Evolutionary conservation across 306 rosid species (phyloP), one percentile per base, ranked within the genome.

Genomic region (Arachis stenosperma): DNA sequence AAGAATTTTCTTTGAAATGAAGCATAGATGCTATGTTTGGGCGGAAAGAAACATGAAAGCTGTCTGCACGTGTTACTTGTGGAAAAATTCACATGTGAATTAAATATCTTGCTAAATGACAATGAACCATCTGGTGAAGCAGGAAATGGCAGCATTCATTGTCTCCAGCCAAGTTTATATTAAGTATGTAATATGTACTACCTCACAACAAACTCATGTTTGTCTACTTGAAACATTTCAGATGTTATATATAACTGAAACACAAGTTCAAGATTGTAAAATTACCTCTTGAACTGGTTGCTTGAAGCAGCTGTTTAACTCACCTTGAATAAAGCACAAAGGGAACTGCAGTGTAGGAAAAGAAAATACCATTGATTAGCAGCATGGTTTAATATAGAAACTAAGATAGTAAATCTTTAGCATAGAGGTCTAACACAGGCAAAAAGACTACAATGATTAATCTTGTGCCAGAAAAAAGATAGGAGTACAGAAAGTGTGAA

Each of bases 321-420:
- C 88, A 88, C 67, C 81, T 78, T 64, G 93, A 87, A 79, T 84
- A 83, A 74, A 93, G 79, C 53, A 93, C 82, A 78, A 90, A 86
- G 44, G 96, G 96, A 44, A 93, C 96, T 90, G 74, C 92, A 81
- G 13, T 73, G 67, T 48, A 78, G n/a, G 63, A 62, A 55, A 50
- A 61, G 57, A 65, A 71, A 63, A 78, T 57, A 70, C 39, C 62
- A 67, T 42, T 44, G 40, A 74, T 81, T 52, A 77, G 78, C 65
- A 37, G 80, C 61, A 37, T n/a, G 43, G 62, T 10, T 61, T 10
- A 48, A 50, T 30, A 30, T 53, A 74, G 42, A 69, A 48, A 40
- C 53, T 11, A 44, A 73, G 64, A 40, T 61, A 66, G 58, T 5
- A 61, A 78, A 29, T 8, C 9, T 43, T 27, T 14, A 2, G 58